A percentile compares a stretch with the other conserved stretches of the same genome.
These are phyloP conservation scores for Rosa rugosa DNA, from an alignment of 306 rosid genomes.

Conservation along the genomic window DNA sequence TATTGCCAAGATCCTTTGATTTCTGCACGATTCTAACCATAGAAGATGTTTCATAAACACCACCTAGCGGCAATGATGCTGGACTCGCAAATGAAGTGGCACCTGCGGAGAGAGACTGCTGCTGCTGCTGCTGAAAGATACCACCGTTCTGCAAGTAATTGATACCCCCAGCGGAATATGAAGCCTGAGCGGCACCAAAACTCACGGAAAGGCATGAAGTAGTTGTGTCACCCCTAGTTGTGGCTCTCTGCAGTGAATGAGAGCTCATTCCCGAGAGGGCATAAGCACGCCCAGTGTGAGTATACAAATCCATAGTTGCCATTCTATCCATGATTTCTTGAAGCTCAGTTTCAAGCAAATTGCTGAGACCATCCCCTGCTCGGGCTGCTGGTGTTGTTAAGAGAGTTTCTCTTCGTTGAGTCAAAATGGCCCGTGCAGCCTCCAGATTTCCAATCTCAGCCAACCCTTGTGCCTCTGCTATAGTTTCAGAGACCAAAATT, in stretches of 20 bases:
- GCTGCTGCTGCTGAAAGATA: background rate
- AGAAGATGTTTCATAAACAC: slow-evolving; percentile 1
- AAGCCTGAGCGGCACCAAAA: background rate
- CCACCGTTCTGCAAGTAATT: no score
- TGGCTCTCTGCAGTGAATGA: slow-evolving; percentile 15
- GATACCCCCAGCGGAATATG: background rate
- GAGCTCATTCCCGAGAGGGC: slow-evolving; percentile 17
- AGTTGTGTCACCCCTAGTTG: slow-evolving; percentile 14
- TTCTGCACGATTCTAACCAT: background rate
- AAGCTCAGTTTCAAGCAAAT: slow-evolving; percentile 13
- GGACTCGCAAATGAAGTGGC: background rate
- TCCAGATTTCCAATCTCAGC: slow-evolving; percentile 16
- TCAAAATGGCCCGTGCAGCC: slow-evolving; percentile 13
- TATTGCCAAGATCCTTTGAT: background rate
- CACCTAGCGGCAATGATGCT: background rate
- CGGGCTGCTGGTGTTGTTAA: slow-evolving; percentile 9
- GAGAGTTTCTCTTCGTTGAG: background rate
- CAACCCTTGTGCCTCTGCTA: slow-evolving; percentile 11
- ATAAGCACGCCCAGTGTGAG: background rate
- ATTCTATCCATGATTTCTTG: slow-evolving; percentile 15
- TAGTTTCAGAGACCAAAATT: slow-evolving; percentile 7
- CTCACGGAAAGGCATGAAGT: background rate
- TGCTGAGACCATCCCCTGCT: slow-evolving; percentile 15
- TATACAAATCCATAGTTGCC: slow-evolving; percentile 1
- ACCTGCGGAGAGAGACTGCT: background rate